phyloP scores from a whole-genome alignment of 1,284 basidiomycete genomes.

The Trametes polyzona region DNA sequence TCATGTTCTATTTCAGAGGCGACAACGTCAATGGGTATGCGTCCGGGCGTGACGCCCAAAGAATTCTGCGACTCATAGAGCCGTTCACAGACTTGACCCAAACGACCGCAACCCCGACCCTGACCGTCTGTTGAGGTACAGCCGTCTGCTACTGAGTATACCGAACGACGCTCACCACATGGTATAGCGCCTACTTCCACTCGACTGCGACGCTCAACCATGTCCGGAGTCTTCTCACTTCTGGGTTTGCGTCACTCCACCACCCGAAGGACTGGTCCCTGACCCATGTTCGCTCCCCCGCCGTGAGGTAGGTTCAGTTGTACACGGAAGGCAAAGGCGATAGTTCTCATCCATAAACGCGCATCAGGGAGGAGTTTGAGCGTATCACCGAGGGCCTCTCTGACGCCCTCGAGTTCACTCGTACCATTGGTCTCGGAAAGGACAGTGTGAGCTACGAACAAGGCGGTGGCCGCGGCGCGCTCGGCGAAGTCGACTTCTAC shows the following conservation, averaged over 20 bases:
- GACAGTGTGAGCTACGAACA: constrained; percentile 62
- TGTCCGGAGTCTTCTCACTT: constrained; percentile 85
- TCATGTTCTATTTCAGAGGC: constrained; percentile 57
- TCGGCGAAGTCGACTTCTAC: constrained; percentile 94
- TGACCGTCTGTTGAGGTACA: constrained; percentile 81
- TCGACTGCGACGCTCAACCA: constrained; percentile 94
- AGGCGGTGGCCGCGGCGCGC: constrained; percentile 71
- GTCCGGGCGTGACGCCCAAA: too few species aligned
- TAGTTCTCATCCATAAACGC: not conserved
- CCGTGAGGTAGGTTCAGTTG: constrained; percentile 56
- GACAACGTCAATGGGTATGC: constrained; percentile 98
- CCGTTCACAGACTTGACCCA: constrained; percentile 66
- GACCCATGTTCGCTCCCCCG: constrained; percentile 85
- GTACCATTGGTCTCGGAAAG: constrained; percentile 76
- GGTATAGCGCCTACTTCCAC: constrained; percentile 91
- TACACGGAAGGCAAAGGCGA: not conserved
- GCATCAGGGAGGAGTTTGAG: constrained; percentile 76
- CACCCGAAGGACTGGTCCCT: constrained; percentile 94
- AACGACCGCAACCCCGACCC: constrained; percentile 88
- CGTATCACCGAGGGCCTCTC: constrained; percentile 83
- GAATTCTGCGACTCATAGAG: too few species aligned
- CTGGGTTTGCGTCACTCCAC: constrained; percentile 90
- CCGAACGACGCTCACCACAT: not conserved
- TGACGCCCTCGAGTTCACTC: constrained; percentile 93
- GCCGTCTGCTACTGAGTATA: too few species aligned